A percentile compares a stretch with the other conserved stretches of the same genome.
These are phyloP conservation scores for Salix dunnii DNA, from an alignment of 345 rosid genomes.

Conservation along the genomic window DNA sequence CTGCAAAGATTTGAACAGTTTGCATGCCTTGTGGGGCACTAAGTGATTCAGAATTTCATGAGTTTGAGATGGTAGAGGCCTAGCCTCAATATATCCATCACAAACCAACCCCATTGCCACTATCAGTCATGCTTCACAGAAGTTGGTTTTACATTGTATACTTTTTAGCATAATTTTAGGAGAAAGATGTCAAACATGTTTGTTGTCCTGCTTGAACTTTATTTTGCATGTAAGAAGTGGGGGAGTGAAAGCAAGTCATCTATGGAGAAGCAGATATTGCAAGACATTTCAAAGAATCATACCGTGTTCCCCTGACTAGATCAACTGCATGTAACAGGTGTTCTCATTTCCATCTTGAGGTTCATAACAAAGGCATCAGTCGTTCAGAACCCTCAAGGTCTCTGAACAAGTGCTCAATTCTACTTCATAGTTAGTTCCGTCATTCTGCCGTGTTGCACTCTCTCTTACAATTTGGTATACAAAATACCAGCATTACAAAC, in stretches of 20 bases:
- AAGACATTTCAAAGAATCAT: not conserved
- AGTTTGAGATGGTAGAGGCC: not conserved
- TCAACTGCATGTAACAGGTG: slow-evolving; percentile 40
- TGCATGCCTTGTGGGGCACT: not conserved
- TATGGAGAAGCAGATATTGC: not conserved
- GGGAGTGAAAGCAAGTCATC: not conserved
- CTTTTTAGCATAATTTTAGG: slow-evolving; percentile 1
- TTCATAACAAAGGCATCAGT: slow-evolving; percentile 79
- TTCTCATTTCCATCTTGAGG: slow-evolving; percentile 69
- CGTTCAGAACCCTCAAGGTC: slow-evolving; percentile 63
- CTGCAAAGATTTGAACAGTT: not conserved
- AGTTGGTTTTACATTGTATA: not conserved
- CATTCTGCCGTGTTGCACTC: slow-evolving; percentile 56
- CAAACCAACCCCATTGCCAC: not conserved
- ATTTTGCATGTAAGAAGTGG: not conserved
- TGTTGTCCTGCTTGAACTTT: not conserved
- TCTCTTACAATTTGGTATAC: slow-evolving; percentile 56
- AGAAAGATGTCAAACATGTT: slow-evolving; percentile 12
- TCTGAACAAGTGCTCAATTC: slow-evolving; percentile 67
- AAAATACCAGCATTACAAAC: slow-evolving; percentile 53
- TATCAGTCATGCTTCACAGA: not conserved
- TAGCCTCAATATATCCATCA: not conserved
- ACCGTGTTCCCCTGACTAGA: not conserved
- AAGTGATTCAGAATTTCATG: not conserved
- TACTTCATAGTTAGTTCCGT: slow-evolving; percentile 68